A percentile compares a stretch with the other conserved stretches of the same genome.
These are phyloP conservation scores for Antitrichia curtipendula DNA, from an alignment of 225 moss, liverwort and hornwort species.

Conservation along the genomic window DNA sequence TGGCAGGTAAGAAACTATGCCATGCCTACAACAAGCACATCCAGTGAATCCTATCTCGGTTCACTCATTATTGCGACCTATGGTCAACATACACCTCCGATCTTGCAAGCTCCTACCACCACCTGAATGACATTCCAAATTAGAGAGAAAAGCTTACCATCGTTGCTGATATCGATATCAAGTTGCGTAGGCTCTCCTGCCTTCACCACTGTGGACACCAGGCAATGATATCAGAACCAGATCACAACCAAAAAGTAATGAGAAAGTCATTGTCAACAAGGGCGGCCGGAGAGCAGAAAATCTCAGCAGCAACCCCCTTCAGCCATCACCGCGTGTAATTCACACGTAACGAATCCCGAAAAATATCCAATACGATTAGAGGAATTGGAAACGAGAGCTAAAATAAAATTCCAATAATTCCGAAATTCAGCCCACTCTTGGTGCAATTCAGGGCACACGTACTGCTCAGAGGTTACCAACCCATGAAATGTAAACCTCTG, in stretches of 20 bases:
- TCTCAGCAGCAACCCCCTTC: background rate
- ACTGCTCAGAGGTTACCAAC: background rate
- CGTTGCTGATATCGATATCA: slow-evolving; percentile 67
- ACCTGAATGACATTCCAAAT: background rate
- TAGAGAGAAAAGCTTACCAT: slow-evolving; percentile 21
- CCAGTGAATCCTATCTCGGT: background rate
- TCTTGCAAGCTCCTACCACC: background rate
- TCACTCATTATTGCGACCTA: background rate
- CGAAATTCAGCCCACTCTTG: background rate
- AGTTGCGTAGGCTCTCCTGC: slow-evolving; percentile 72
- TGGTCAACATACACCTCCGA: background rate
- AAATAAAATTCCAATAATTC: background rate
- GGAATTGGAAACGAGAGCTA: background rate
- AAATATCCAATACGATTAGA: background rate
- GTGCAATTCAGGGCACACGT: background rate
- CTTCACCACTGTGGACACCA: slow-evolving; percentile 39
- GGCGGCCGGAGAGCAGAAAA: background rate
- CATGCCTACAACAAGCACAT: background rate
- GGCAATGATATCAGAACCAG: background rate
- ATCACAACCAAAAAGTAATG: background rate
- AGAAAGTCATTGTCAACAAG: background rate
- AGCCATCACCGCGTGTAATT: background rate
- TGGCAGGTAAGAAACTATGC: background rate
- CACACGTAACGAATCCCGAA: background rate
- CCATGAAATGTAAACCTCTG: background rate